phyloP scores from a whole-genome alignment of 139 green algal species.

The Chlamydomonas eustigma region DNA sequence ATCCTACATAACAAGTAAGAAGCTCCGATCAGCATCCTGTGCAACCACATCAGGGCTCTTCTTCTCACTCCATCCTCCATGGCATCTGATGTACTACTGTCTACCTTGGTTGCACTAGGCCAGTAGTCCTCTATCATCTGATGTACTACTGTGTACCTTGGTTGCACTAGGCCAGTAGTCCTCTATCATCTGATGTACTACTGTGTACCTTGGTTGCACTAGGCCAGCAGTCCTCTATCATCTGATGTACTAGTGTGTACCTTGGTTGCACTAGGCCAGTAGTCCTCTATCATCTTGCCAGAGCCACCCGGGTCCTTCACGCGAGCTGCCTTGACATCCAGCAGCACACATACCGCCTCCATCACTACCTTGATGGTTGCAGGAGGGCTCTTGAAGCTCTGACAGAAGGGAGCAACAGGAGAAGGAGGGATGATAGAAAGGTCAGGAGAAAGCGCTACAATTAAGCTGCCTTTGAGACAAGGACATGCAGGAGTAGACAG shows the following conservation, averaged over 20 bases:
- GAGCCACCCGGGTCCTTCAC: slow-evolving; percentile 62
- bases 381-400: slow-evolving; percentile 69
- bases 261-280: slow-evolving; percentile 50
- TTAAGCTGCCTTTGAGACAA: no score
- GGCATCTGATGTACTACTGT: no score
- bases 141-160: no score
- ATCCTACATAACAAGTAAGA: no score
- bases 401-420: not conserved
- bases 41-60: no score
- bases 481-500: no score
- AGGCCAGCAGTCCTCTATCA: slow-evolving; percentile 70
- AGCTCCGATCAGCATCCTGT: no score
- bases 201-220: slow-evolving; percentile 30
- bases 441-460: no score
- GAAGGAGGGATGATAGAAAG: no score
- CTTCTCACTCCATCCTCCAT: no score
- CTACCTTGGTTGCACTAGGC: slow-evolving; percentile 35
- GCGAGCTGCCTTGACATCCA: slow-evolving; percentile 34
- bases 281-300: slow-evolving; percentile 71
- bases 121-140: slow-evolving; percentile 78
- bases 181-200: slow-evolving; percentile 59
- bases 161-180: slow-evolving; percentile 63
- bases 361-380: slow-evolving; percentile 70
- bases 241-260: no score
- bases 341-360: slow-evolving; percentile 50